phyloP scores from a whole-genome alignment of 768 basidiomycete species.

The Mycena floridula region DNA sequence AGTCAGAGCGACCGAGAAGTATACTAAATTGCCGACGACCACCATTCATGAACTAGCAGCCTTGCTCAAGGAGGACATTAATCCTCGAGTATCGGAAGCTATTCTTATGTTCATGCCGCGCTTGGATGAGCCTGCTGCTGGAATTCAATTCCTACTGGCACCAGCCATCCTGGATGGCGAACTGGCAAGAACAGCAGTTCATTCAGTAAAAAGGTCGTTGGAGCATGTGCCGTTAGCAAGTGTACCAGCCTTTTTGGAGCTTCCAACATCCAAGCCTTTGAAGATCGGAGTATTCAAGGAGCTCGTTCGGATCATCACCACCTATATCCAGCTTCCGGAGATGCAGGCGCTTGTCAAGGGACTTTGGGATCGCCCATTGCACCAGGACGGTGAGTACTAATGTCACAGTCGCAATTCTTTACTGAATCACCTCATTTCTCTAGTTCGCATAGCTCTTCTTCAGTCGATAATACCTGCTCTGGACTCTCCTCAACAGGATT shows the following conservation, averaged over 20 bases:
- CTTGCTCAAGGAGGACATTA: conserved; percentile 10
- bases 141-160: conserved; percentile 13
- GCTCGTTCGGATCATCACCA: conserved; percentile 11
- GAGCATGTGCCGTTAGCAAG: conserved; percentile 9
- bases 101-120: conserved; percentile 16
- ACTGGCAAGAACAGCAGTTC: conserved; percentile 11
- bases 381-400: conserved; percentile 14
- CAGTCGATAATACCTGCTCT: conserved; percentile 12
- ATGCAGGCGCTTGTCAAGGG: conserved; percentile 8
- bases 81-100: conserved; percentile 13
- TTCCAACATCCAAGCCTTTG: conserved; percentile 5
- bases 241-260: conserved; percentile 9
- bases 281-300: conserved; percentile 13
- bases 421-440: conserved; percentile 4
- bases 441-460: conserved; percentile 13
- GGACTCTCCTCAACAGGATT: conserved; percentile 9
- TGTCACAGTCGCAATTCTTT: not conserved
- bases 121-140: conserved; percentile 14
- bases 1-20: conserved; percentile 10
- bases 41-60: conserved; percentile 13
- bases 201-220: conserved; percentile 9
- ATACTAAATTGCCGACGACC: conserved; percentile 13
- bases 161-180: conserved; percentile 12
- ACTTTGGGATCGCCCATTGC: conserved; percentile 12
- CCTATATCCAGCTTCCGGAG: conserved; percentile 8